Evolutionary conservation across 2,329 filamentous ascomycete species (phyloP), one percentile per base, ranked within the genome.

Genomic region (Capronia americana): DNA sequence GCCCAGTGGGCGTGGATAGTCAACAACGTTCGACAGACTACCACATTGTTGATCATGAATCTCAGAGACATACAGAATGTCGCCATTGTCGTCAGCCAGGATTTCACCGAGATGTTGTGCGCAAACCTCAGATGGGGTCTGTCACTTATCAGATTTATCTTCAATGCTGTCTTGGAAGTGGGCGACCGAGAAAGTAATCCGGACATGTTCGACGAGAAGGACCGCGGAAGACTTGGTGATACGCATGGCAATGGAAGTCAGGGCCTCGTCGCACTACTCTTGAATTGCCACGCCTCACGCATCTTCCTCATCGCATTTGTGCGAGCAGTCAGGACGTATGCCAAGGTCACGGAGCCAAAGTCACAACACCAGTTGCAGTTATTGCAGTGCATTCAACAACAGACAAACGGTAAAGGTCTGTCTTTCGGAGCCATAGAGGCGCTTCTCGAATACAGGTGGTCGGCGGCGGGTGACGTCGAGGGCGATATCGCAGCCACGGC

Each of bases 41-140:
- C 67, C 10, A 70, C 69, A 0, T 32, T 71, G 20, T 56, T 72
- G 41, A 66, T 67, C 26, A 66, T 69, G 57, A 63, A 63, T 32
- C 46, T 69, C 30, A 41, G 68, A 46, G 68, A 71, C 17, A 61
- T 70, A 32, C 63, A 68, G 30, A 67, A 66, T 57, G 28, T 64
- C 8, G 65, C 63, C 44, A 20, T 64, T 8, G 54, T 64, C 48
- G 46, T 68, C 26, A 61, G 46, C 28, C 64, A 64, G 88, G 92
- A 94, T 74, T 87, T 92, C 12, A 86, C 94, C 1, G 86, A 88
- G 48, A 86, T 89, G 53, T 81, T 96, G 11, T 85, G 89, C 4
- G 91, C 92, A 24, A 90, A 92, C 62, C 87, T 90, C 3, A 89
- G 86, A 74, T 97, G 93, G 93, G 87, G 87, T 0, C 82, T 93